Conservation (phyloP, 805 yeast genomes). For the Saccharomycodes ludwigii region DNA sequence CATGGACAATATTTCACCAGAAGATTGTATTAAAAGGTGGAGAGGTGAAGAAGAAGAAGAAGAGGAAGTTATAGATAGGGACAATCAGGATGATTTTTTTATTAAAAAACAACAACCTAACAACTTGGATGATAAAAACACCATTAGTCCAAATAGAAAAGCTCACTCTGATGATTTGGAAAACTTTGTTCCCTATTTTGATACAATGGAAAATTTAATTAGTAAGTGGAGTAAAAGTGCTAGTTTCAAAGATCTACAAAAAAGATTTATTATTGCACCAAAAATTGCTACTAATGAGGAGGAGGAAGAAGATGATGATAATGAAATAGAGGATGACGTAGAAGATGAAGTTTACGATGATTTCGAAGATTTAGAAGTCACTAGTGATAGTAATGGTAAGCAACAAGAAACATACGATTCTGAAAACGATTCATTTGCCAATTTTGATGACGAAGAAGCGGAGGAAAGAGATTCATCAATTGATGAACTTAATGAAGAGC, state of each 20-base stretch:
- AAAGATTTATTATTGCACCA: conserved; percentile 22
- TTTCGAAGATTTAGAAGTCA: conserved; percentile 25
- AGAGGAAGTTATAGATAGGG: conserved; percentile 28
- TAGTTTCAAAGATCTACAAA: conserved; percentile 18
- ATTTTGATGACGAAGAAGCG: conserved; percentile 29
- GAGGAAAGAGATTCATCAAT: conserved; percentile 21
- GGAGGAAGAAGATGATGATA: conserved; percentile 8
- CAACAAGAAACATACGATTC: conserved; percentile 36
- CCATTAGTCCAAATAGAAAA: conserved; percentile 2
- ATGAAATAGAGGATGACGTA: conserved; percentile 3
- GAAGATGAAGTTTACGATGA: conserved; percentile 15
- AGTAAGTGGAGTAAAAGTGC: conserved; percentile 20
- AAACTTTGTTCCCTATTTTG: conserved; percentile 22
- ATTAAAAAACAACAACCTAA: too few species aligned
- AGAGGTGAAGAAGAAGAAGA: conserved; percentile 37
- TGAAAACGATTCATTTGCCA: conserved; percentile 26
- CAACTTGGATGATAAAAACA: conserved; percentile 21
- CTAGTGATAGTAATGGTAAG: conserved; percentile 39
- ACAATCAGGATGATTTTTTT: conserved; percentile 35
- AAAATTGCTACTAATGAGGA: conserved; percentile 9
- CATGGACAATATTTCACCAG: conserved; percentile 63
- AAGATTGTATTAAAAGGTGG: conserved; percentile 65
- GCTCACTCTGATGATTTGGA: conserved; percentile 19
- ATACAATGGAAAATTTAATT: conserved; percentile 20
- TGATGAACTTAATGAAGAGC: conserved; percentile 17